Percentiles rank a stretch among this genome's conserved stretches.
phyloP scores from a whole-genome alignment of 148 eudicot genomes.

The Pouteria glomerata region DNA sequence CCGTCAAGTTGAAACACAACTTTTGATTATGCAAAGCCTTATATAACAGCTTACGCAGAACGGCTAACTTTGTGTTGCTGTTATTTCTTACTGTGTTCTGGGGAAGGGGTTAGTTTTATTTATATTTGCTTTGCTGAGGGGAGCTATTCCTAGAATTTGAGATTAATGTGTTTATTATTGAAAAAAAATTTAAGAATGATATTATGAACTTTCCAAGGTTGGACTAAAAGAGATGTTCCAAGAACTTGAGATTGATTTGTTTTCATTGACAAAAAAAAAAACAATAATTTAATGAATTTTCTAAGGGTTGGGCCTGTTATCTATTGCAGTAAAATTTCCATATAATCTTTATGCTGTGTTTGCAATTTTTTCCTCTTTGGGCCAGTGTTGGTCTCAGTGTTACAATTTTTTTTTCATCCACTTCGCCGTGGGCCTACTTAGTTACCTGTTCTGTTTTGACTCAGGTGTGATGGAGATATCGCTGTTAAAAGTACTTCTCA shows the following conservation, averaged over 20 bases:
- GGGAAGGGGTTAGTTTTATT: neutral
- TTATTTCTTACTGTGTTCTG: neutral
- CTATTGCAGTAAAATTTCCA: neutral
- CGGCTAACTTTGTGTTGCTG: neutral
- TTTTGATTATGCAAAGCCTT: too few species aligned
- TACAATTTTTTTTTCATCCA: slow-evolving; percentile 1
- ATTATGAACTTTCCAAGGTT: too few species aligned
- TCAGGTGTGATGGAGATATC: slow-evolving; percentile 88
- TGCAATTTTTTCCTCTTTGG: neutral
- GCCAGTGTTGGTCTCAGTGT: neutral
- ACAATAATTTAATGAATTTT: neutral
- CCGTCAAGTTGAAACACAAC: too few species aligned
- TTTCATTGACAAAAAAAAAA: neutral
- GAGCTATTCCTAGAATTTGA: too few species aligned
- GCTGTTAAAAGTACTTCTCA: slow-evolving; percentile 61
- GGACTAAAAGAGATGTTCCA: neutral
- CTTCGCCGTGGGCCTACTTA: neutral
- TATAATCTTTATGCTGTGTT: neutral
- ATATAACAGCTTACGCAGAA: too few species aligned
- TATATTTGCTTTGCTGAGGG: too few species aligned
- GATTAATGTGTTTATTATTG: too few species aligned
- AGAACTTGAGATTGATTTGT: neutral
- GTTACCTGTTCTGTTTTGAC: slow-evolving; percentile 8
- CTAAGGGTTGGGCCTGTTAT: neutral
- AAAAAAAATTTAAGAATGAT: too few species aligned